Evolutionary conservation across 2,329 filamentous ascomycete genomes (phyloP).

Genomic region (Aspergillus floridensis): DNA sequence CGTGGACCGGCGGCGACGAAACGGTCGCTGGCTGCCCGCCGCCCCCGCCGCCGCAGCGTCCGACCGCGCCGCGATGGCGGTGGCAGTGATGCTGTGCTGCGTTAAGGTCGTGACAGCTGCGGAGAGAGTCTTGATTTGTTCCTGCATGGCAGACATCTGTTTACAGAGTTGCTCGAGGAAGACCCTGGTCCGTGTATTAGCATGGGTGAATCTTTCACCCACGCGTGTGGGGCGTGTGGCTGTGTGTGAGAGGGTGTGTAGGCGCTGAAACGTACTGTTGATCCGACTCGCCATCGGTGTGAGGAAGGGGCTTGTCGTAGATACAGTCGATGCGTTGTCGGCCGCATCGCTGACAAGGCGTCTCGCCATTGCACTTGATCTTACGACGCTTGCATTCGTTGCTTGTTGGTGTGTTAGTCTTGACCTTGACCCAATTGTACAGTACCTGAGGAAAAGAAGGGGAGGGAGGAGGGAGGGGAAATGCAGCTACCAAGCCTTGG

Average conservation of each 20-base stretch:
- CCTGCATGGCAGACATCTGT: conserved; percentile 41
- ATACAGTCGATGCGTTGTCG: conserved; percentile 38
- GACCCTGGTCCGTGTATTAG: not conserved
- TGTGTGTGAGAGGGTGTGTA: too few species aligned
- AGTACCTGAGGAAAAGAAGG: too few species aligned
- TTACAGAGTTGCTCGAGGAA: conserved; percentile 27
- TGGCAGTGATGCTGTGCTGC: conserved; percentile 24
- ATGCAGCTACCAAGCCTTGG: conserved; percentile 57
- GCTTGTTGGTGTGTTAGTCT: conserved; percentile 29
- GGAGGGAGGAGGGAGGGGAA: not conserved
- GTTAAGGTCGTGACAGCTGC: conserved; percentile 68
- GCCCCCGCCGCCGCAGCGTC: conserved; percentile 1
- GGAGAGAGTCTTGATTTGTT: conserved; percentile 75
- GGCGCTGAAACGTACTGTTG: conserved; percentile 2
- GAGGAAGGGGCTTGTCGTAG: conserved; percentile 62
- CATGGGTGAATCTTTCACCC: not conserved
- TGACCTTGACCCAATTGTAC: not conserved
- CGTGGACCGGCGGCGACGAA: conserved; percentile 20
- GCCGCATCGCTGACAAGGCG: conserved; percentile 61
- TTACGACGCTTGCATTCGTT: conserved; percentile 64
- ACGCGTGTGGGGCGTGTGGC: too few species aligned
- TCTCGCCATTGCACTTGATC: conserved; percentile 65
- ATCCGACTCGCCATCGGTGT: conserved; percentile 41
- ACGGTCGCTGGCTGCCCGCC: conserved; percentile 5
- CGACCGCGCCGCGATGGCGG: conserved; percentile 9